A percentile compares a stretch with the other conserved stretches of the same genome.
These are phyloP conservation scores for Chaetomidium leptoderma DNA, from an alignment of 495 filamentous ascomycete genomes.

Conservation along the genomic window DNA sequence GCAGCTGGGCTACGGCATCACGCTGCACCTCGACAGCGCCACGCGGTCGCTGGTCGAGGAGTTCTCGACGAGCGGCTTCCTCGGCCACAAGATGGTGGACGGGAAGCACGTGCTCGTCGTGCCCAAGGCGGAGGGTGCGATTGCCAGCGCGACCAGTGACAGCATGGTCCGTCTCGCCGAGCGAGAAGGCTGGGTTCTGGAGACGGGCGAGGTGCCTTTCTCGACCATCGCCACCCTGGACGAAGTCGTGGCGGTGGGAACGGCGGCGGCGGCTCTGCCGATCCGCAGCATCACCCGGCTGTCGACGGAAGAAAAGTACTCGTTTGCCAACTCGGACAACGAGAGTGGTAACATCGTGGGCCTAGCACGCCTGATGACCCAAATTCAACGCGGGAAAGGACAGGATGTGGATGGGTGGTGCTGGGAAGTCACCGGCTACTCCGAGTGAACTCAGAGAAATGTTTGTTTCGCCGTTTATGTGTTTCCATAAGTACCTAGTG, in stretches of 20 bases:
- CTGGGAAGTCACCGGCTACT: no score
- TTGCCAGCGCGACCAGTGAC: conserved; percentile 74
- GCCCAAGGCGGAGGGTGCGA: conserved; percentile 75
- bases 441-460: no score
- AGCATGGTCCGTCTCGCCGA: conserved; percentile 64
- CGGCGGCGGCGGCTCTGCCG: conserved; percentile 85
- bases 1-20: conserved; percentile 73
- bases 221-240: conserved; percentile 63
- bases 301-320: no score
- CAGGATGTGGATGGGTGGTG: no score
- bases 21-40: conserved; percentile 75
- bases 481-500: no score
- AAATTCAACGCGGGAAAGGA: no score
- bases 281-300: conserved; percentile 84
- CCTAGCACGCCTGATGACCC: no score
- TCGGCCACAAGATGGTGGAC: conserved; percentile 63
- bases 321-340: no score
- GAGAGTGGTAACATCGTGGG: no score
- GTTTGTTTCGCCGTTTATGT: no score
- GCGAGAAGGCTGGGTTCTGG: conserved; percentile 63
- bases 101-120: conserved; percentile 64
- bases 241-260: conserved; percentile 89
- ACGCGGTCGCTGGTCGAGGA: conserved; percentile 82
- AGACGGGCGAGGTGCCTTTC: conserved; percentile 47
- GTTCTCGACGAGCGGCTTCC: conserved; percentile 83